Base-by-base conservation (phyloP, 768 basidiomycete species). In the Scleroderma bovista region DNA sequence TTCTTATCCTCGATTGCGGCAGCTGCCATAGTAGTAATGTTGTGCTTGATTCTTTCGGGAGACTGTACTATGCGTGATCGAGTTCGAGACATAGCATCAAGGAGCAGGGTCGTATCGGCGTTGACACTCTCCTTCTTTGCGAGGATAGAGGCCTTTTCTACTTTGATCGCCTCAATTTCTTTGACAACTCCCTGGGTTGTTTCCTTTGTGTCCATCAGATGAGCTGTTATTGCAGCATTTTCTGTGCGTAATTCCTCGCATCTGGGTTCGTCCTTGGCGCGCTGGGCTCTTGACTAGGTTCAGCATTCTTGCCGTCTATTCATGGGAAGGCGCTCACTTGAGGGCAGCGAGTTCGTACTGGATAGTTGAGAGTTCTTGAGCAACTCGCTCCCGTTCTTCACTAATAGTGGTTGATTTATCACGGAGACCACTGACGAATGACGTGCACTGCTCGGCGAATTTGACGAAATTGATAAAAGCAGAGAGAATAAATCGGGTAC, bases 401-500 rank as follows among this genome's bases (percentile, higher is more conserved):
- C 80, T 70, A 23, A 86, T 60, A 12, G 73, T 65, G 16, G 80
- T 67, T 11, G 83, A 84, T 51, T 76, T 72, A 12, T 82, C 78
- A 38, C 81, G 77, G 22, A 93, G 68, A n/a, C 76, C 74, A 48
- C 72, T 72, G 16, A 86, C 72, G 52, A 86, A 83, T 2, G 75
- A 66, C 36, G 78, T 74, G 57, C 81, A 83, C 56, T 90, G 86
- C 57, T 84, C 87, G 13, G 83, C 84, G 65, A 93, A 95, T 67
- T 90, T 91, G 67, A 92, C 80, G 64, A 94, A 91, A 69, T 96
- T 96, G 73, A 94, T 89, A 57, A 95, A 87, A 2, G 87, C 91
- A 32, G 89, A 90, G 54, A 96, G 78, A 36, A 88, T 73, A 46
- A 78, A 74, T 24, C 85, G 75, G 0, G 91, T 88, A 24, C 93